A percentile compares a stretch with the other conserved stretches of the same genome.
Conservation (phyloP, 1,284 basidiomycete species). For the Boletus semigastroideus region DNA sequence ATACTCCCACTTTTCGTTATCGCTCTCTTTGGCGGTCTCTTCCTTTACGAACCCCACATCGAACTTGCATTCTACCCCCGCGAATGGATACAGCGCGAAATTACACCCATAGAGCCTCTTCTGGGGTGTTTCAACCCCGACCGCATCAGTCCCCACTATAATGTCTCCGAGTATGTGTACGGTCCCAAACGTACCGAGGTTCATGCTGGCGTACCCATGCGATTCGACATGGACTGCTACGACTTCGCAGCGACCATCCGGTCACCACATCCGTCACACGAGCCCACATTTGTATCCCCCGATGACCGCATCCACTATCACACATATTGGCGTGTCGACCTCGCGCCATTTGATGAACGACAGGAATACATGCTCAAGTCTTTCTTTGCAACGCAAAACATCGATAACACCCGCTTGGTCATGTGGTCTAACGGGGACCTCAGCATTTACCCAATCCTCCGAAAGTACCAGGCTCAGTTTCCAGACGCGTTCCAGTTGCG, state of each 20-base stretch:
- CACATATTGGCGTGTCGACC: conserved; percentile 88
- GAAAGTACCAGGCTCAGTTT: conserved; percentile 58
- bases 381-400: conserved; percentile 87
- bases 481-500: conserved; percentile 71
- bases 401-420: conserved; percentile 62
- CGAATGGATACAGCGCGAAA: conserved; percentile 71
- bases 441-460: conserved; percentile 56
- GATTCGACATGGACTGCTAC: conserved; percentile 83
- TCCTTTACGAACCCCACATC: conserved; percentile 77
- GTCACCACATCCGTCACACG: conserved; percentile 9
- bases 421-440: conserved; percentile 90
- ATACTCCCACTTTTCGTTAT: conserved; percentile 39
- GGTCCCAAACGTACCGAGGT: conserved; percentile 65
- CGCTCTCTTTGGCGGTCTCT: conserved; percentile 47
- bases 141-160: conserved; percentile 65
- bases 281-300: conserved; percentile 17
- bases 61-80: conserved; percentile 77
- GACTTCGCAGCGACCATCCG: conserved; percentile 82
- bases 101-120: conserved; percentile 57
- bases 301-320: conserved; percentile 69
- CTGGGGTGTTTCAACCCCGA: conserved; percentile 71
- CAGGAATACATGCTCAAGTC: conserved; percentile 89
- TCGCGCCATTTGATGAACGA: conserved; percentile 73
- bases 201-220: conserved; percentile 74
- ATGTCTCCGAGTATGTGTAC: conserved; percentile 60